Conservation (phyloP, 2,329 filamentous ascomycete genomes). For the Fusarium sp. region DNA sequence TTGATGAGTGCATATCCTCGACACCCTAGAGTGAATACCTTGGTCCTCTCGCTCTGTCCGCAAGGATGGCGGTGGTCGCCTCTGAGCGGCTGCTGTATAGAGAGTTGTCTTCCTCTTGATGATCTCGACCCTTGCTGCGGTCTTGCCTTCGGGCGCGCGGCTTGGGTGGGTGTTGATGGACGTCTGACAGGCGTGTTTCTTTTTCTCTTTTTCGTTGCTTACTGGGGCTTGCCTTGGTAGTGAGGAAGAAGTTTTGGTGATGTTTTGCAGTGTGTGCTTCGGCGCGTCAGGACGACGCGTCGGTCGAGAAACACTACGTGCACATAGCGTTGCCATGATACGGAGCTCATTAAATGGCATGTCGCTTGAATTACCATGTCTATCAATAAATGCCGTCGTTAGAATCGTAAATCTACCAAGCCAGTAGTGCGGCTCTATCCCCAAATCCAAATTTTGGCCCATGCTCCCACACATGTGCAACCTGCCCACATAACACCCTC, state of each 20-base stretch:
- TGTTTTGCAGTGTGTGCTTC: background rate
- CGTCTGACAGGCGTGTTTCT: conserved; percentile 81
- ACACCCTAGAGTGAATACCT: conserved; percentile 57
- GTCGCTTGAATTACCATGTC: background rate
- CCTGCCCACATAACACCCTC: background rate
- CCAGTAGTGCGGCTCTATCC: background rate
- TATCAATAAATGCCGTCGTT: background rate
- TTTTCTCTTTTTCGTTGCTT: conserved; percentile 66
- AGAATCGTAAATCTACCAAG: background rate
- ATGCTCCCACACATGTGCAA: background rate
- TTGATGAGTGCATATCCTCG: conserved; percentile 74
- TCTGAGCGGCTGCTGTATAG: conserved; percentile 70
- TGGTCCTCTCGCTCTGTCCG: conserved; percentile 46
- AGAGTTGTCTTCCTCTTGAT: conserved; percentile 77
- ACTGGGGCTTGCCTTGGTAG: conserved; percentile 58
- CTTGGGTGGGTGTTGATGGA: conserved; percentile 86
- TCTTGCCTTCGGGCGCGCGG: conserved; percentile 81
- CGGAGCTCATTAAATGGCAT: no score
- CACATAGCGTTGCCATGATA: no score
- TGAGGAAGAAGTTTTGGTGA: conserved; percentile 60
- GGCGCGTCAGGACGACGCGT: accelerated
- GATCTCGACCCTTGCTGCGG: conserved; percentile 84
- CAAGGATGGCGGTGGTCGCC: conserved; percentile 66
- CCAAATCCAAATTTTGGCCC: background rate
- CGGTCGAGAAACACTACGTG: background rate